A percentile compares a stretch with the other conserved stretches of the same genome.
These are phyloP conservation scores for Calonectria hawksworthii DNA, from an alignment of 2,329 filamentous ascomycete species.

Conservation along the genomic window DNA sequence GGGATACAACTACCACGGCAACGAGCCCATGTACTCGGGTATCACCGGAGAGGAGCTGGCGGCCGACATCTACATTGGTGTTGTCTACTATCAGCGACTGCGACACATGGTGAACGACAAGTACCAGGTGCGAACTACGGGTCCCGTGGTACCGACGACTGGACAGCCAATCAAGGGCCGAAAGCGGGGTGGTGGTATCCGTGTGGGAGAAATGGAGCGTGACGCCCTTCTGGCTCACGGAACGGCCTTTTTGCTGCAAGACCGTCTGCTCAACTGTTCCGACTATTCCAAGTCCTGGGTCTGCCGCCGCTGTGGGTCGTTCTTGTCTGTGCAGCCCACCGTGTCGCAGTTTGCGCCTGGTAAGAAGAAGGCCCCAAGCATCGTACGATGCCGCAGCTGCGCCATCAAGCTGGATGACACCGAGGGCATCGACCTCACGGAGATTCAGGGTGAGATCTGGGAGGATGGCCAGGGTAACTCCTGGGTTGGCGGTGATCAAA, in stretches of 20 bases:
- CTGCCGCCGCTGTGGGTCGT: slow-evolving; percentile 90
- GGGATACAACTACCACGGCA: slow-evolving; percentile 98
- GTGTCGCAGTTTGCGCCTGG: slow-evolving; percentile 73
- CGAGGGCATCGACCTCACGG: slow-evolving; percentile 67
- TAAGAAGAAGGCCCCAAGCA: slow-evolving; percentile 76
- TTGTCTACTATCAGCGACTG: slow-evolving; percentile 98
- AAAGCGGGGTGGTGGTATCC: slow-evolving; percentile 97
- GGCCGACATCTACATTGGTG: slow-evolving; percentile 95
- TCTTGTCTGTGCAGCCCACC: slow-evolving; percentile 88
- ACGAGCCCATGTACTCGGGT: slow-evolving; percentile 98
- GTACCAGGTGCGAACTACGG: slow-evolving; percentile 97
- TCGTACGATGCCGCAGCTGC: slow-evolving; percentile 85
- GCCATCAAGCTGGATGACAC: slow-evolving; percentile 73
- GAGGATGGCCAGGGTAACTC: slow-evolving; percentile 89
- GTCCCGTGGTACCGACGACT: slow-evolving; percentile 89
- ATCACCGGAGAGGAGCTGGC: slow-evolving; percentile 95
- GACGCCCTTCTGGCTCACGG: slow-evolving; percentile 96
- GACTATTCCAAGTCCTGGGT: slow-evolving; percentile 93
- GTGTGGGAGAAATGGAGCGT: slow-evolving; percentile 99
- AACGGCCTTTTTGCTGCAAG: slow-evolving; percentile 93
- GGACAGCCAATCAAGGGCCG: slow-evolving; percentile 98
- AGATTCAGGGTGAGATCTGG: slow-evolving; percentile 83
- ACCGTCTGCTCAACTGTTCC: slow-evolving; percentile 96
- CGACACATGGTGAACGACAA: slow-evolving; percentile 99
- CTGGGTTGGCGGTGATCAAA: slow-evolving; percentile 91